Evolutionary conservation across 306 rosid species (phyloP), one percentile per base, ranked within the genome.

Genomic region (Rosa rugosa): DNA sequence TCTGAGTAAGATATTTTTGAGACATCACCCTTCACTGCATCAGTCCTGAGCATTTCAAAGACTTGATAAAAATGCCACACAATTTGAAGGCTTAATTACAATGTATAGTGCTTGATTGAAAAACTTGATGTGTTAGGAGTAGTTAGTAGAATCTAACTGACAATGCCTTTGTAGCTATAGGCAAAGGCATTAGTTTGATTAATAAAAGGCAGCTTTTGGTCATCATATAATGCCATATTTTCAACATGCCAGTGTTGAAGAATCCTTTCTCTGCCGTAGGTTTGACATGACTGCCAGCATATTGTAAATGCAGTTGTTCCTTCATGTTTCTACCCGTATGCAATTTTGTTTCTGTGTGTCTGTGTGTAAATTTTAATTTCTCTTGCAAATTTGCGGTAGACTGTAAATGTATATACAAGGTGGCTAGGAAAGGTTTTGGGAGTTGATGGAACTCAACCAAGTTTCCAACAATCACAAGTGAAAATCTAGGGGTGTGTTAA

Each of bases 61-160:
- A 51, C 51, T 42, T 68, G 72, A 11, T n/a, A 68, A 63, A 42
- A 68, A 68, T n/a, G 16, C 72, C 9, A 44, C 74, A 23, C 11
- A 42, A 13, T 22, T 42, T 44, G 22, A 41, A 22, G 65, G 65
- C 64, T 57, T 22, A 57, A n/a, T 31, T 31, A 31, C 36, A 68
- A 42, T 8, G 22, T 1, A 41, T 20, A 69, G 18, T 12, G 13
- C 12, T 5, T 11, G 4, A n/a, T 42, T 7, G 36, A 23, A 12
- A 11, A 1, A 70, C 13, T 25, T 25, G 57, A 70, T 45, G 42
- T 25, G 75, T 71, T 71, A 6, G 12, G 59, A 25, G 23, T 47
- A 47, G 60, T 49, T 71, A 47, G 60, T 23, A 46, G 62, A 8
- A 18, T 71, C 42, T 14, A 31, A 8, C 18, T 27, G 27, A 66